phyloP scores from a whole-genome alignment of 2,329 filamentous ascomycete genomes.

The Alternaria sp. region DNA sequence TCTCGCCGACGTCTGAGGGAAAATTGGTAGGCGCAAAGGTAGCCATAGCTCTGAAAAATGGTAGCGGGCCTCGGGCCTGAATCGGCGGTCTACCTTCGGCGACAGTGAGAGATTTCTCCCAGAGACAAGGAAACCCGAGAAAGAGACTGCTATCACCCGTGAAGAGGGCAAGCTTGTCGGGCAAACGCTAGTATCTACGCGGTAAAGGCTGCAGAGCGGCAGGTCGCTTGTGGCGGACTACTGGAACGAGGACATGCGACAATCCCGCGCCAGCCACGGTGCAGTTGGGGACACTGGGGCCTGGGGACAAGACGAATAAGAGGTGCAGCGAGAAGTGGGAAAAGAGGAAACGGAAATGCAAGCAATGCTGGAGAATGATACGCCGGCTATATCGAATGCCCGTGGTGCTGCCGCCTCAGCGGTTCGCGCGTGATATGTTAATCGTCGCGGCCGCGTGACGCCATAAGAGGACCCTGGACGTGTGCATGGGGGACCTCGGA shows the following conservation, averaged over 20 bases:
- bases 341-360: conserved; percentile 4
- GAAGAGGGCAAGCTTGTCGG: conserved; percentile 16
- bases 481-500: not conserved
- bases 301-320: conserved; percentile 11
- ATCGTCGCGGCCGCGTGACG: conserved; percentile 25
- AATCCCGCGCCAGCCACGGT: conserved; percentile 4
- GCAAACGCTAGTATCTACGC: conserved; percentile 28
- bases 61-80: conserved; percentile 12
- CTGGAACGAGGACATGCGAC: conserved; percentile 47
- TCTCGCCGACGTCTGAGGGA: conserved; percentile 31
- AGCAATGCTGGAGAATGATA: conserved; percentile 10
- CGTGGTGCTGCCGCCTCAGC: conserved; percentile 18
- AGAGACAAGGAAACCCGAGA: conserved; percentile 18
- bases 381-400: conserved; percentile 11
- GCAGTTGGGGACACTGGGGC: not conserved
- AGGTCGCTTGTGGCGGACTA: conserved; percentile 28
- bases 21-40: conserved; percentile 37
- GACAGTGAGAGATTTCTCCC: conserved; percentile 12
- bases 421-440: conserved; percentile 25
- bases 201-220: conserved; percentile 25
- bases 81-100: conserved; percentile 13
- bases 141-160: conserved; percentile 30
- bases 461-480: conserved; percentile 16
- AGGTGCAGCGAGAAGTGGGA: conserved; percentile 8
- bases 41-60: conserved; percentile 34